Evolutionary conservation across 2,329 filamentous ascomycete genomes (phyloP).

Genomic region (Colletotrichum sp.): DNA sequence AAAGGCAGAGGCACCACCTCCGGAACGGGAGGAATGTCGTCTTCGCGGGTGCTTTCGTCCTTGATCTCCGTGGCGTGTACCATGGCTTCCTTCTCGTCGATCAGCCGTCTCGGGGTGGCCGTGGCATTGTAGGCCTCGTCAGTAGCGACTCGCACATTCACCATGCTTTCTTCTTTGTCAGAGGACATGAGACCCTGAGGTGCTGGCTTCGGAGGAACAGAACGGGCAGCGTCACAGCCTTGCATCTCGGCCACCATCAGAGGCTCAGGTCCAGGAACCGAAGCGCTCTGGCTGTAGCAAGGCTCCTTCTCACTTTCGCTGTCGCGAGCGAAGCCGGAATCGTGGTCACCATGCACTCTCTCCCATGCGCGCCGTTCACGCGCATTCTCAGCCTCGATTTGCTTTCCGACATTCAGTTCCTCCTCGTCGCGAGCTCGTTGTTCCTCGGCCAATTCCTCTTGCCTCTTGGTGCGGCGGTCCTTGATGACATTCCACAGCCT

Average conservation of each 20-base stretch:
- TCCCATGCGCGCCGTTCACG: conserved; percentile 77
- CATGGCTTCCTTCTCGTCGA: background rate
- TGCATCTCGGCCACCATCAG: conserved; percentile 51
- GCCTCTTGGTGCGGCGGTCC: conserved; percentile 60
- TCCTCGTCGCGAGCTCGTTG: conserved; percentile 61
- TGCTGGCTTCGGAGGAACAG: conserved; percentile 28
- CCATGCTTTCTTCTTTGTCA: conserved; percentile 45
- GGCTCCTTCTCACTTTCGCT: conserved; percentile 49
- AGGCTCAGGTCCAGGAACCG: background rate
- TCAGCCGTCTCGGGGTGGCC: background rate
- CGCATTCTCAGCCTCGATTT: conserved; percentile 65
- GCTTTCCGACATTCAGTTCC: conserved; percentile 73
- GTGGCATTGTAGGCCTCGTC: conserved; percentile 47
- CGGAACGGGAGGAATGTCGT: conserved; percentile 46
- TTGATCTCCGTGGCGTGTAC: background rate
- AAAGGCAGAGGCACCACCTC: conserved; percentile 70
- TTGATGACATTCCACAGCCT: conserved; percentile 84
- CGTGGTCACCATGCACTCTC: conserved; percentile 68
- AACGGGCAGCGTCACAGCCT: conserved; percentile 28
- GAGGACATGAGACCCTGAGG: conserved; percentile 45
- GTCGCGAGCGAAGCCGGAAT: conserved; percentile 55
- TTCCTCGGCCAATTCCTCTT: conserved; percentile 51
- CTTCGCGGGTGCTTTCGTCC: background rate
- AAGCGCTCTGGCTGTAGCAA: conserved; percentile 24
- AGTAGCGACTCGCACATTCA: conserved; percentile 57